Conservation (phyloP, 2,329 filamentous ascomycete species). For the Chalaropsis thielavioides region DNA sequence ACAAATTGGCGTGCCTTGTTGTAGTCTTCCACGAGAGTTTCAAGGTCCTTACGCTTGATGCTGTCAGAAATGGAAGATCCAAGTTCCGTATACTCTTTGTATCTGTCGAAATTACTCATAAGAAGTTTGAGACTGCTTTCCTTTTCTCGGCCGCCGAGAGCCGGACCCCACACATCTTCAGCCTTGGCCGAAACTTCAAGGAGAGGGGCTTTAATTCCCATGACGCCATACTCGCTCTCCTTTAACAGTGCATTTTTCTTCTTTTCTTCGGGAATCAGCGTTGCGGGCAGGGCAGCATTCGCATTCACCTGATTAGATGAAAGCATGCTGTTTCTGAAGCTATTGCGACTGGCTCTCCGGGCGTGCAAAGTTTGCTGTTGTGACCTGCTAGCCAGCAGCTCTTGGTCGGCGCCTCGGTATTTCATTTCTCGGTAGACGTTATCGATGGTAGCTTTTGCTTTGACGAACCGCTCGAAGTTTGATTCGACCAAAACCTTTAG, state of each 20-base stretch:
- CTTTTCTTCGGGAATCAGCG: conserved; percentile 37
- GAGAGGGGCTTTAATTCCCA: conserved; percentile 76
- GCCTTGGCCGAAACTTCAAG: conserved; percentile 86
- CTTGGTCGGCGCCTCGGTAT: conserved; percentile 45
- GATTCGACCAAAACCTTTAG: conserved; percentile 92
- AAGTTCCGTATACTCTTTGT: conserved; percentile 70
- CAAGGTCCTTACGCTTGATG: conserved; percentile 84
- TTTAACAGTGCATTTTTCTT: conserved; percentile 86
- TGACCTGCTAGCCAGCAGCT: conserved; percentile 43
- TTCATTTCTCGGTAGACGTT: conserved; percentile 99
- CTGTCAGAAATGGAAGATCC: conserved; percentile 64
- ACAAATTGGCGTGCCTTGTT: conserved; percentile 67
- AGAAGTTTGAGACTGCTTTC: conserved; percentile 75
- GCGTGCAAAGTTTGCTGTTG: conserved; percentile 39
- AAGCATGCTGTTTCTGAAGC: conserved; percentile 20
- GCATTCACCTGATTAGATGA: conserved; percentile 26
- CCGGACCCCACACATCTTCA: conserved; percentile 94
- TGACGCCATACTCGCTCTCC: conserved; percentile 80
- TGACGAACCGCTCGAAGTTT: conserved; percentile 96
- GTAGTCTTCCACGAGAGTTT: conserved; percentile 75
- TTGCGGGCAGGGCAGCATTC: conserved; percentile 14
- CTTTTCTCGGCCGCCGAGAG: conserved; percentile 77
- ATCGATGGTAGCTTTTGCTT: conserved; percentile 93
- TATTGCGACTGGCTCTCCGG: conserved; percentile 16
- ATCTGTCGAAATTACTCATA: conserved; percentile 58